Conservation (phyloP, 176 grass and related monocot genomes). For the Musa beccarii region DNA sequence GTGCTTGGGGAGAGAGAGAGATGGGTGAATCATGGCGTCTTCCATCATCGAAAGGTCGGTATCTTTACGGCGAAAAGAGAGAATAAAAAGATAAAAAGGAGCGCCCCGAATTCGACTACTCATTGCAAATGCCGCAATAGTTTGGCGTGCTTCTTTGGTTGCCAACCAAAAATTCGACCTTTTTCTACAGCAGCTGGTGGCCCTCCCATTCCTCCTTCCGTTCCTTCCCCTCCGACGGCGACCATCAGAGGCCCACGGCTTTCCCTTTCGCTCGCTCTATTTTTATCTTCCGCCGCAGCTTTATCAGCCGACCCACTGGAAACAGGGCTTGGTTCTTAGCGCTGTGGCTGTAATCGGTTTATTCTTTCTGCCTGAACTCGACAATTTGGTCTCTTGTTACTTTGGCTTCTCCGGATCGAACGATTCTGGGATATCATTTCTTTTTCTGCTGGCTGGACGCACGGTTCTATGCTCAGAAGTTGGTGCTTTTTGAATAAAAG, state of each 20-base stretch:
- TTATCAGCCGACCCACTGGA: slow-evolving; percentile 1
- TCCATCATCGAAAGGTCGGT: slow-evolving; percentile 71
- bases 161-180: slow-evolving; percentile 13
- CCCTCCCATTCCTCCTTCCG: not conserved
- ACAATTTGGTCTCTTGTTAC: not conserved
- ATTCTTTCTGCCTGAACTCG: not conserved
- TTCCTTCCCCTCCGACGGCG: not conserved
- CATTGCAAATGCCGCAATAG: slow-evolving; percentile 13
- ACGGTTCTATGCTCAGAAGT: not conserved
- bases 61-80: slow-evolving; percentile 49
- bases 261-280: too few relatives aligned
- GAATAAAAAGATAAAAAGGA: slow-evolving; percentile 26
- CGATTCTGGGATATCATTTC: slow-evolving; percentile 4
- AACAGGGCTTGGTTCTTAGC: not conserved
- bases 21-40: slow-evolving; percentile 55
- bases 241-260: not conserved
- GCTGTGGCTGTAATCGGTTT: not conserved
- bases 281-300: not conserved
- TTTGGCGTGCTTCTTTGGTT: slow-evolving; percentile 22
- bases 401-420: not conserved
- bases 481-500: not conserved
- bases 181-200: not conserved
- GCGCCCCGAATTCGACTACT: slow-evolving; percentile 30
- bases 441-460: not conserved
- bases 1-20: not conserved